Conservation (phyloP, 1,284 basidiomycete species). For the Trichosporon sp. region DNA sequence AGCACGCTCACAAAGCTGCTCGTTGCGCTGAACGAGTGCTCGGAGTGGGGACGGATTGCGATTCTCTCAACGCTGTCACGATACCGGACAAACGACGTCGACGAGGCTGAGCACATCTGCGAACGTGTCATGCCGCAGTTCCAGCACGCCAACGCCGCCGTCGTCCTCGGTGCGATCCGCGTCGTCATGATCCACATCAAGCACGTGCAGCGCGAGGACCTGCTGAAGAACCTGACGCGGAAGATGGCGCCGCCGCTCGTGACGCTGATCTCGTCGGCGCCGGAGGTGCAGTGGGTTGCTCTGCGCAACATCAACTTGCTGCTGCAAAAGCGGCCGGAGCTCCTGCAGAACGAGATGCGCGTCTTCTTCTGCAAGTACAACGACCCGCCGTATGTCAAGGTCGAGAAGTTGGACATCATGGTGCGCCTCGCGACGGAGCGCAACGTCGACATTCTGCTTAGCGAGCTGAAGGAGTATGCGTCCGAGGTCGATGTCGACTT, state of each 20-base stretch:
- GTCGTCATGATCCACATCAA: constrained; percentile 97
- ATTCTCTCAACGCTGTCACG: constrained; percentile 80
- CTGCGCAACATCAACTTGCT: constrained; percentile 94
- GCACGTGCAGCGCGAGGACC: constrained; percentile 71
- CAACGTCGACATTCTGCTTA: constrained; percentile 84
- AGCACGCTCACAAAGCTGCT: constrained; percentile 80
- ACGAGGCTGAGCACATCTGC: constrained; percentile 97
- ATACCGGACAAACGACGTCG: constrained; percentile 76
- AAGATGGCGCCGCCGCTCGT: constrained; percentile 99
- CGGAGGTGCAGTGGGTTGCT: constrained; percentile 97
- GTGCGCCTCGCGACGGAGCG: constrained; percentile 86
- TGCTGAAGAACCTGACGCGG: constrained; percentile 76
- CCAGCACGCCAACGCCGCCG: constrained; percentile 92
- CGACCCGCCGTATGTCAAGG: constrained; percentile 97
- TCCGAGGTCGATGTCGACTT: constrained; percentile 98
- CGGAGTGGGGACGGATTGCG: constrained; percentile 96
- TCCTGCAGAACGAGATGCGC: constrained; percentile 93
- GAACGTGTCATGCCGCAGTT: constrained; percentile 97
- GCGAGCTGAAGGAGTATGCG: constrained; percentile 96
- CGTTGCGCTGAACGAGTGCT: constrained; percentile 94
- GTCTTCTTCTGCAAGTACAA: constrained; percentile 99
- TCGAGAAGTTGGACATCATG: constrained; percentile 98
- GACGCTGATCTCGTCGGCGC: constrained; percentile 87
- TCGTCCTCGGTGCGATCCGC: constrained; percentile 92
- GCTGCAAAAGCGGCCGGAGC: constrained; percentile 85